phyloP scores from a whole-genome alignment of 345 rosid genomes.

The Gossypium bickii region DNA sequence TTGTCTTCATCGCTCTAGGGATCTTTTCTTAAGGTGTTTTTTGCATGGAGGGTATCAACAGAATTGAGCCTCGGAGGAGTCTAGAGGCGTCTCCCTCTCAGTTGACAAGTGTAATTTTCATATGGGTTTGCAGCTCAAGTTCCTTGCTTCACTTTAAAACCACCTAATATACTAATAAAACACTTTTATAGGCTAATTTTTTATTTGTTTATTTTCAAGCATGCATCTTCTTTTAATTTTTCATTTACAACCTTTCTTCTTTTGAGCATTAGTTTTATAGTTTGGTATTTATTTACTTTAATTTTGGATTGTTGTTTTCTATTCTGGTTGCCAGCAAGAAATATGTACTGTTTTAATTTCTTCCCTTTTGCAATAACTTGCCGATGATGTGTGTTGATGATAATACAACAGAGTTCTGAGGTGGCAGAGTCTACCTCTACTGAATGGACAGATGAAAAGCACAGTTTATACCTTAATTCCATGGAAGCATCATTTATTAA shows the following conservation, averaged over 20 bases:
- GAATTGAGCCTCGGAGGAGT: slow-evolving; percentile 24
- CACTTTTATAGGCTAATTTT: neutral
- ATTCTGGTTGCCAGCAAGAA: neutral
- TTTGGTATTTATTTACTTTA: neutral
- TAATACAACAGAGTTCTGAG: slow-evolving; percentile 34
- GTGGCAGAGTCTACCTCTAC: slow-evolving; percentile 30
- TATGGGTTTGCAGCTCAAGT: neutral
- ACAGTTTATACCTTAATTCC: slow-evolving; percentile 75
- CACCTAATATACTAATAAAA: neutral
- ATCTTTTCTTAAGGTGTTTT: neutral
- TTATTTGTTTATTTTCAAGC: neutral
- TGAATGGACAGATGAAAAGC: slow-evolving; percentile 95
- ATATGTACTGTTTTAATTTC: neutral
- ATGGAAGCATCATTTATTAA: slow-evolving; percentile 87
- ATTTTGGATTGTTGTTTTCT: neutral
- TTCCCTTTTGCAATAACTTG: neutral
- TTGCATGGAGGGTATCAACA: slow-evolving; percentile 34
- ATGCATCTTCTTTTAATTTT: neutral
- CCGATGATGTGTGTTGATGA: slow-evolving; percentile 8
- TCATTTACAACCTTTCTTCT: neutral
- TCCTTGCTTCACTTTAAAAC: neutral
- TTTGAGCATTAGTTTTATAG: neutral
- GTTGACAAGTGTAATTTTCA: slow-evolving; percentile 3
- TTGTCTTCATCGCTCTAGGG: neutral
- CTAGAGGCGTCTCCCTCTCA: slow-evolving; percentile 31